A percentile compares a stretch with the other conserved stretches of the same genome.
phyloP scores from a whole-genome alignment of 179 eudicot genomes.

The Drosera spatulata region DNA sequence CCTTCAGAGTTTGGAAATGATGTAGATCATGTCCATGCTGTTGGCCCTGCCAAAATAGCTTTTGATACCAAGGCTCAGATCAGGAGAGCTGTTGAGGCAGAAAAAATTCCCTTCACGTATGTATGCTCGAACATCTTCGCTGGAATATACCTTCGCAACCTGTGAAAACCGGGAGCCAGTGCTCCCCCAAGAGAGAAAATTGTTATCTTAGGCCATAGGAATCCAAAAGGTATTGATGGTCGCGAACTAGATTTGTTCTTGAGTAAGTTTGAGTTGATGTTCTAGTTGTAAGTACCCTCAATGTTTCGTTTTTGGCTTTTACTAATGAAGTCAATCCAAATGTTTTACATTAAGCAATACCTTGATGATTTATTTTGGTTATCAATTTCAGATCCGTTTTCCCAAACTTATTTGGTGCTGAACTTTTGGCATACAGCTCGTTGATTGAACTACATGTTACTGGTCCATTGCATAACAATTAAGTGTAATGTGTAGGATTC shows the following conservation, averaged over 20 bases:
- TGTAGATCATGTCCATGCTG: conserved; percentile 30
- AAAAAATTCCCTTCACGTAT: conserved; percentile 35
- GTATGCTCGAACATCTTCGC: conserved; percentile 20
- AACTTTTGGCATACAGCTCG: too few relatives aligned
- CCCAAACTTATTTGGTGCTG: too few relatives aligned
- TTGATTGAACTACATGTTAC: too few relatives aligned
- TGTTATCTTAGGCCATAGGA: conserved; percentile 29
- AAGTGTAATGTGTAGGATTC: too few relatives aligned
- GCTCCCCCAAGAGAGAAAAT: conserved; percentile 32
- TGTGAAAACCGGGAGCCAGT: conserved; percentile 16
- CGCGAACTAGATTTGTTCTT: neutral
- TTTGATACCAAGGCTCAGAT: conserved; percentile 16
- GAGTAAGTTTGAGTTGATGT: neutral
- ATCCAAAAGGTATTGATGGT: conserved; percentile 20
- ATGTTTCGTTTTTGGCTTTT: neutral
- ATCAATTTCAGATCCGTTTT: too few relatives aligned
- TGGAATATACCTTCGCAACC: conserved; percentile 16
- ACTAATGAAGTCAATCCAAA: too few relatives aligned
- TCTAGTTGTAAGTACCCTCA: neutral
- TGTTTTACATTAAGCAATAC: too few relatives aligned
- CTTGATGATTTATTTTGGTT: too few relatives aligned
- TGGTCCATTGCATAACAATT: too few relatives aligned
- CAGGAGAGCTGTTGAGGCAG: conserved; percentile 38
- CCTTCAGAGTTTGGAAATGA: conserved; percentile 10
- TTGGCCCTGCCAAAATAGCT: conserved; percentile 22